Evolutionary conservation across 139 green algal species (phyloP).

Genomic region (Diplosphaera chodatii): DNA sequence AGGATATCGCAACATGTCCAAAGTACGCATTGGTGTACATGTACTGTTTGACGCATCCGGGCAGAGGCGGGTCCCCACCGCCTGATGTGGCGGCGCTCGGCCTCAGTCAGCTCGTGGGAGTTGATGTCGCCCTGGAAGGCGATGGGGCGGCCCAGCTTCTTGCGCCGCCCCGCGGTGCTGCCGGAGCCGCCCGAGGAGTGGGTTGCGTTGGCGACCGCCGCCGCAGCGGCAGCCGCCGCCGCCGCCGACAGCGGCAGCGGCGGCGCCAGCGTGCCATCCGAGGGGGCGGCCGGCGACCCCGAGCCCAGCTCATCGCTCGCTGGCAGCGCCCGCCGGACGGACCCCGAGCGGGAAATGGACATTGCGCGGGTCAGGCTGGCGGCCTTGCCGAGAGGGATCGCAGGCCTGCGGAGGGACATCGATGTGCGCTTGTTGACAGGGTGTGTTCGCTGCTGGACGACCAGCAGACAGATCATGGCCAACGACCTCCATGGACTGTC

Average conservation of each 20-base stretch:
- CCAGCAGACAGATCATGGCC: no score
- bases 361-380: not conserved
- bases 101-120: slow-evolving; percentile 16
- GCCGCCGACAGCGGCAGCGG: not conserved
- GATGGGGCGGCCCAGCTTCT: slow-evolving; percentile 18
- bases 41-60: no score
- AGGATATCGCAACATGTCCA: no score
- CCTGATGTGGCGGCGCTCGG: slow-evolving; percentile 27
- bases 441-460: no score
- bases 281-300: no score
- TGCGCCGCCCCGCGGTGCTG: not conserved
- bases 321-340: no score
- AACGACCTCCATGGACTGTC: no score
- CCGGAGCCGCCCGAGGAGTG: not conserved
- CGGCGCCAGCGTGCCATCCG: not conserved
- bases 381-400: not conserved
- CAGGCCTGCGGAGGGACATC: not conserved
- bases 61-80: not conserved
- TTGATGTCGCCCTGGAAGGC: slow-evolving; percentile 20
- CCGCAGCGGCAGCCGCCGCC: no score
- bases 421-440: no score
- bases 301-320: no score
- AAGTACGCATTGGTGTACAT: no score
- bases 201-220: not conserved
- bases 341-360: not conserved